phyloP scores from a whole-genome alignment of 108 stramenopile genomes.

The Cyclostephanos tholiformis region DNA sequence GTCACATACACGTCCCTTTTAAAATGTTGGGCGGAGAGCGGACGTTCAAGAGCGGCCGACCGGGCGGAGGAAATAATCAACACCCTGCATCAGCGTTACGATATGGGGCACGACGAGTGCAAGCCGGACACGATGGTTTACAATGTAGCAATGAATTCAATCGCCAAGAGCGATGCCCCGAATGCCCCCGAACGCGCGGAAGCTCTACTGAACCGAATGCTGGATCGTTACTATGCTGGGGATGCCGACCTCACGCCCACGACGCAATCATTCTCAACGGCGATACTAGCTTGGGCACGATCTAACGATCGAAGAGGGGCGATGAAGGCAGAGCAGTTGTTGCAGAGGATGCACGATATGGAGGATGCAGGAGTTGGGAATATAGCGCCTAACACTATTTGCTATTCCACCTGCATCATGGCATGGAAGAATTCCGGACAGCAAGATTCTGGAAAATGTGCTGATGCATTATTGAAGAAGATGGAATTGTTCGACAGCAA shows the following conservation, averaged over 20 bases:
- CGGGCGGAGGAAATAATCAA: conserved; percentile 46
- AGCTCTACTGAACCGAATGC: conserved; percentile 63
- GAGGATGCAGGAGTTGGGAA: conserved; percentile 32
- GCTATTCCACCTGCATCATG: conserved; percentile 69
- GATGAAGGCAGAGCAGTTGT: conserved; percentile 52
- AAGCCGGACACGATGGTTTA: conserved; percentile 45
- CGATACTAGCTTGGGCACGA: conserved; percentile 67
- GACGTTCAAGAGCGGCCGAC: conserved; percentile 31
- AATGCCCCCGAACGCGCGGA: conserved; percentile 59
- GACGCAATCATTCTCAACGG: conserved; percentile 38
- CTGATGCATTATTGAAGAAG: conserved; percentile 48
- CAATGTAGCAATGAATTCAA: conserved; percentile 66
- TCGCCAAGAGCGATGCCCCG: conserved; percentile 42
- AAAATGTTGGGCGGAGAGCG: conserved; percentile 50
- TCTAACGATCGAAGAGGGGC: conserved; percentile 44
- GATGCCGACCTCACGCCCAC: conserved; percentile 44
- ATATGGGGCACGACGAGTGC: conserved; percentile 39
- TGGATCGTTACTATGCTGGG: conserved; percentile 43
- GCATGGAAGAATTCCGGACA: conserved; percentile 62
- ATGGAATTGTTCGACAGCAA: conserved; percentile 52
- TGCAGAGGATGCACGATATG: conserved; percentile 57
- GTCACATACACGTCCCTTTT: conserved; percentile 57
- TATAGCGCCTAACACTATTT: conserved; percentile 60
- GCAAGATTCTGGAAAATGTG: conserved; percentile 54
- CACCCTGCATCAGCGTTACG: conserved; percentile 33